Evolutionary conservation across 1,284 basidiomycete species (phyloP), one percentile per base, ranked within the genome.

Genomic region (Cerioporus squamosus): DNA sequence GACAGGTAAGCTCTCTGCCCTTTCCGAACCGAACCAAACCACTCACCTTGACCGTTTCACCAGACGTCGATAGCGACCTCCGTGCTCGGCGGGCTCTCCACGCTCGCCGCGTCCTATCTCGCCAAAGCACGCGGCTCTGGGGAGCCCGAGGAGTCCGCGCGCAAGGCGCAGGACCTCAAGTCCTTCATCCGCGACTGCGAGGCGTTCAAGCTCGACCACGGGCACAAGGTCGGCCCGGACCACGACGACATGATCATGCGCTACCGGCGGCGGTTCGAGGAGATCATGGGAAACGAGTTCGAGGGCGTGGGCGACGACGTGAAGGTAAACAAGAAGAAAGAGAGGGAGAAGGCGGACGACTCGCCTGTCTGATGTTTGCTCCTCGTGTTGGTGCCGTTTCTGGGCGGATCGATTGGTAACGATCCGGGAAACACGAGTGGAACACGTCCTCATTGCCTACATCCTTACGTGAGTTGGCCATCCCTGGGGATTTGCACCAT

Each of bases 51-150:
- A 5, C 20, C 18, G 2, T 18, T 10, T 46, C 24, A 29, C 7
- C 44, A 75, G 72, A 72, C 69, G 1, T 68, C 67, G n/a, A 67
- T 77, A 52, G 73, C 72, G 47, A 70, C 70, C 6, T 64, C 67
- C 4, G 61, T 70, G 52, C 71, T 79, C 26, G 77, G 88, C 54
- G 87, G 84, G 15, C 58, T 85, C 17, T 72, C 87, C 2, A 91
- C 88, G 0, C 45, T 90, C 29, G 80, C 86, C 17, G 87, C 88
- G 33, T 87, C 87, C 2, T 90, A 88, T 69, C 77, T 90, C 29
- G 88, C 89, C 6, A 83, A 85, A 18, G 77, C 81, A 43, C 82
- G 88, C 36, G 86, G 88, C 6, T 84, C 85, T 0, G 80, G 81
- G 53, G 87, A 91, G 67, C 88, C 88, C 1, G 87, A 91, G 65